Conservation (phyloP, 2,329 filamentous ascomycete species). For the Neocucurbitaria cava region DNA sequence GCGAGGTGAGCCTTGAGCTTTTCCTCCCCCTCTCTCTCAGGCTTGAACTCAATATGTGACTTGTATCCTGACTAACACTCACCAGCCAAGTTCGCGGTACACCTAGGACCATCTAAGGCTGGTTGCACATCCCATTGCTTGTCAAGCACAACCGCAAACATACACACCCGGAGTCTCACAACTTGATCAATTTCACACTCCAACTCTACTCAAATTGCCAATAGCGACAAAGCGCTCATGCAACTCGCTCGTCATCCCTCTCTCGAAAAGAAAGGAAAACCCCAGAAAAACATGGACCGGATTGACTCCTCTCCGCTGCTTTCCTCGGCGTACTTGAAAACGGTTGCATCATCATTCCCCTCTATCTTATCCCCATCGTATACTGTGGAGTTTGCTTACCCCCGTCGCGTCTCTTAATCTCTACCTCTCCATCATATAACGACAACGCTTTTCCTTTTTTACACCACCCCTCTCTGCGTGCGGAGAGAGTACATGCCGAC, state of each 20-base stretch:
- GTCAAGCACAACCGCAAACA: conserved; percentile 26
- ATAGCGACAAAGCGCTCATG: conserved; percentile 16
- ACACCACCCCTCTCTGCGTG: conserved; percentile 30
- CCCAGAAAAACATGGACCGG: conserved; percentile 40
- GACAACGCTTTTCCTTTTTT: conserved; percentile 17
- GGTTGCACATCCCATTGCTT: conserved; percentile 17
- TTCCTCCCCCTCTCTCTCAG: conserved; percentile 16
- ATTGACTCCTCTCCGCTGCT: conserved; percentile 39
- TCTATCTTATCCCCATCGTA: conserved; percentile 19
- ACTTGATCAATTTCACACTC: conserved; percentile 12
- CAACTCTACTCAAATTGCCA: conserved; percentile 33
- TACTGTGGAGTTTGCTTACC: conserved; percentile 36
- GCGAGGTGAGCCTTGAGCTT: conserved; percentile 61
- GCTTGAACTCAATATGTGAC: conserved; percentile 10
- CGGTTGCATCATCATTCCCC: conserved; percentile 29
- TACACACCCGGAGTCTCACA: conserved; percentile 22
- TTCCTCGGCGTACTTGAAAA: conserved; percentile 34
- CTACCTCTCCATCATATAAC: conserved; percentile 15
- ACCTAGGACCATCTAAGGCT: conserved; percentile 34
- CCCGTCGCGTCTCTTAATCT: conserved; percentile 27
- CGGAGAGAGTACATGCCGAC: conserved; percentile 43
- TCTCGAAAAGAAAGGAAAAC: conserved; percentile 35
- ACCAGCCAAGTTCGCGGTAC: conserved; percentile 31
- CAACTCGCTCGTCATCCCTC: conserved; percentile 31
- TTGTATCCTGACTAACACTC: conserved; percentile 17